phyloP scores from a whole-genome alignment of 306 rosid genomes.

The Acacia melanoxylon region DNA sequence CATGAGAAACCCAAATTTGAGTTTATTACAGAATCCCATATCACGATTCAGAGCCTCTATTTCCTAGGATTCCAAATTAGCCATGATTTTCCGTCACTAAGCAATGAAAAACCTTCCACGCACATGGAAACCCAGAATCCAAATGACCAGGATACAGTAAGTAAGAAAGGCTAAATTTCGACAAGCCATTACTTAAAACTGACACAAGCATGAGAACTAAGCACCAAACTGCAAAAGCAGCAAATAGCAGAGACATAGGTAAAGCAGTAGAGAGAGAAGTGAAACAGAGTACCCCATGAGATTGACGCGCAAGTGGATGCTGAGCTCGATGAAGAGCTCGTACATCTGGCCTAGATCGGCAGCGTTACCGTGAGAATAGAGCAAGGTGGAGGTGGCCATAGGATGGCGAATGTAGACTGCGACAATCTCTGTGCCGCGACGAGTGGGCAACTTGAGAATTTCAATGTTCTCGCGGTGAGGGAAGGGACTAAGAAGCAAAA shows the following conservation, averaged over 20 bases:
- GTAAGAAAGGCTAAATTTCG: constrained; percentile 12
- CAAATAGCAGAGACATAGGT: neutral
- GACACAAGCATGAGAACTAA: constrained; percentile 8
- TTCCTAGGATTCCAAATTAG: constrained; percentile 2
- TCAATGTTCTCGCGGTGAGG: constrained; percentile 88
- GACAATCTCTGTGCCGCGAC: constrained; percentile 68
- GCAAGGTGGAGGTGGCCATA: constrained; percentile 75
- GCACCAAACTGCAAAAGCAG: neutral
- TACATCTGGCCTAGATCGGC: constrained; percentile 95
- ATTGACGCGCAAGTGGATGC: constrained; percentile 76
- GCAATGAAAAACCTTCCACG: neutral
- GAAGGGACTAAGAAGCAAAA: constrained; percentile 63
- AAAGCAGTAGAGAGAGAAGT: neutral
- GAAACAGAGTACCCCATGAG: constrained; percentile 72
- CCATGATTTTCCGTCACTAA: neutral
- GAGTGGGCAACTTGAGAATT: constrained; percentile 70
- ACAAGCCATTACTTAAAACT: constrained; percentile 26
- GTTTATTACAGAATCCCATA: neutral
- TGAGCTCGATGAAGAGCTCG: constrained; percentile 69
- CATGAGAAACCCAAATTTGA: constrained; percentile 10
- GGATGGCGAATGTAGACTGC: constrained; percentile 77
- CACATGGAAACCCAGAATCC: constrained; percentile 26
- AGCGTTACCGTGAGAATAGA: constrained; percentile 90
- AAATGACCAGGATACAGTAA: neutral
- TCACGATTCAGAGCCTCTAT: neutral